Evolutionary conservation across 345 rosid species (phyloP).

Genomic region (Linum usitatissimum): DNA sequence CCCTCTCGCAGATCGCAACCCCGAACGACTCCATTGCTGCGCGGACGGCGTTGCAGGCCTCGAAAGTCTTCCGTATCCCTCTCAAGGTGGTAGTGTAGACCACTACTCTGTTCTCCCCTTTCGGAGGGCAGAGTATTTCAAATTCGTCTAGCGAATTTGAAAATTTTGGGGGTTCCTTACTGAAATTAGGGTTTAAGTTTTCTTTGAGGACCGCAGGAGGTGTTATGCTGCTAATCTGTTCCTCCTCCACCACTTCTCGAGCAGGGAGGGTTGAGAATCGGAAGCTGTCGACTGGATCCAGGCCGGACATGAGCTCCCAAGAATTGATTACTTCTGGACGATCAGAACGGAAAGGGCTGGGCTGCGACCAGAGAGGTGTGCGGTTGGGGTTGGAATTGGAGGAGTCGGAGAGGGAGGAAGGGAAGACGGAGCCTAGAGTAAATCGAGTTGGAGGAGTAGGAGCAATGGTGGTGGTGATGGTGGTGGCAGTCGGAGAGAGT

Average conservation of each 20-base stretch:
- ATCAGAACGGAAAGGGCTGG: slow-evolving; percentile 28
- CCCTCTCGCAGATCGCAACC: slow-evolving; percentile 25
- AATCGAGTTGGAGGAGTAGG: slow-evolving; percentile 48
- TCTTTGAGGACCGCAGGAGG: slow-evolving; percentile 22
- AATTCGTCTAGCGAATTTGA: slow-evolving; percentile 1
- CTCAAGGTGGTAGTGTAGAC: slow-evolving; percentile 68
- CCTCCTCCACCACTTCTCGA: not conserved
- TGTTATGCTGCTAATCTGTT: not conserved
- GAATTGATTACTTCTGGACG: slow-evolving; percentile 57
- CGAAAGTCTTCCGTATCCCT: slow-evolving; percentile 71
- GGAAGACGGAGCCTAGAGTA: slow-evolving; percentile 35
- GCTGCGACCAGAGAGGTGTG: slow-evolving; percentile 44
- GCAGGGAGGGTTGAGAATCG: slow-evolving; percentile 45
- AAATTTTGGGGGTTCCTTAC: not conserved
- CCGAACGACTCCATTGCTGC: slow-evolving; percentile 22
- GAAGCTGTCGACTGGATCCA: slow-evolving; percentile 62
- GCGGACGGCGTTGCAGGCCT: slow-evolving; percentile 54
- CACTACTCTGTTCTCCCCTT: not conserved
- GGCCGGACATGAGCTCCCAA: slow-evolving; percentile 89
- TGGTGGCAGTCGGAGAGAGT: slow-evolving; percentile 6
- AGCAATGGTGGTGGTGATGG: slow-evolving; percentile 29
- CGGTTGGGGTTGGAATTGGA: slow-evolving; percentile 27
- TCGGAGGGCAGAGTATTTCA: slow-evolving; percentile 27
- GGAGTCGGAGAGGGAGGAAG: slow-evolving; percentile 28
- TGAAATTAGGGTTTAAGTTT: slow-evolving; percentile 35